Base-by-base conservation (phyloP, 2,329 filamentous ascomycete species). In the Cadophora sp. region DNA sequence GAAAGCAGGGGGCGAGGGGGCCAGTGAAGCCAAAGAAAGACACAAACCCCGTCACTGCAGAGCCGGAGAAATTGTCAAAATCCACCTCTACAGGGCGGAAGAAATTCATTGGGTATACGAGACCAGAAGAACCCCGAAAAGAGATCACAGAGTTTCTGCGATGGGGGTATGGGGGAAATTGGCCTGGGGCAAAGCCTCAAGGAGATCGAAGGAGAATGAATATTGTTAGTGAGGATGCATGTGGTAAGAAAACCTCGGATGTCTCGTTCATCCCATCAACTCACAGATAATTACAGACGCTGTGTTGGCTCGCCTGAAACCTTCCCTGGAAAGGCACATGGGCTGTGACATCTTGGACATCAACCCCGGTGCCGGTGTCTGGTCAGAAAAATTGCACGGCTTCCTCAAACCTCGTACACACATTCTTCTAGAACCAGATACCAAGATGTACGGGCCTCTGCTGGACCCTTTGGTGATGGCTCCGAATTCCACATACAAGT, bases 331-430 rank as follows among this genome's bases (percentile, higher is more conserved):
- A 41, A 85, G 87, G 53, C 90, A 96, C 78, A 81, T 83, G 59
- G 92, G 92, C 63, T 94, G 94, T 79, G 94, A 97, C 74, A 85
- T 98, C 53, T 82, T 99, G 73, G 95, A 98, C 76, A 82, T 97
- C 65, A 93, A 94, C 77, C 95, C 95, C 0, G 94, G 94, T 16
- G 81, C 81, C 0, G 93, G 94, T 9, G 63, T 97, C 2, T 96
- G 91, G 87, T 97, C 94, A 41, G 82, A 83, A 33, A 92, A 90
- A 73, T 82, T 98, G 0, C 89, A 97, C 76, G 83, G 92, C 0
- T 81, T 85, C 55, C 82, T 99, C 8, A 81, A 93, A 73, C 95
- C 95, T 4, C 89, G 93, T 66, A 89, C 87, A 5, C 96, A 99
- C 80, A 81, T 97, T 53, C 83, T 99, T 50, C 84, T 97, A 79